Evolutionary conservation across 2,329 filamentous ascomycete genomes (phyloP), one percentile per base, ranked within the genome.

Genomic region (Dactylellina haptotyla): DNA sequence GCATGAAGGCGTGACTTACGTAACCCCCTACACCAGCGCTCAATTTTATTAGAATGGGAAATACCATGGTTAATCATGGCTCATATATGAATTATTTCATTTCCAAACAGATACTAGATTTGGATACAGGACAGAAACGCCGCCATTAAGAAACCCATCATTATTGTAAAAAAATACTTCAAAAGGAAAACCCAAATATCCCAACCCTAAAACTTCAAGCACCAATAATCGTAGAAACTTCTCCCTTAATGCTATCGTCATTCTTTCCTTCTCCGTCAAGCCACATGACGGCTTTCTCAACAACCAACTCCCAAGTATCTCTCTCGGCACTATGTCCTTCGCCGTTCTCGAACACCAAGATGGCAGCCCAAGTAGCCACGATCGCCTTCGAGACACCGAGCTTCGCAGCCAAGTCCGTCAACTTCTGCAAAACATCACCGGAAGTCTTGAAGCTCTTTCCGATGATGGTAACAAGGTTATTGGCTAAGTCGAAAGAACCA

Each of bases 301-400:
- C 70, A 1, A 75, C 70, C 32, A 75, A 48, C n/a, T 75, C 70
- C 70, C 70, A 75, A 20, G 70, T 75, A 32, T 75, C 70, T 23
- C 45, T 58, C 50, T 75, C 70, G 12, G 45, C 28, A 30, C 23
- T n/a, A 62, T 73, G 69, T 28, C 69, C 69, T 16, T 66, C 61
- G 20, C 69, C 69, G 12, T 50, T 54, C 25, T 73, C 54, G 23
- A 73, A 73, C 12, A 32, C 48, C 9, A 66, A 23, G 30, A 73
- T 39, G 4, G 69, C 69, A 20, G 61, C 61, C 69, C 69, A 73
- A 16, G 69, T 73, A 30, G 69, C 69, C 16, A 73, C 37, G 16
- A 73, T 37, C 3, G 53, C 46, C 14, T 73, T 46, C 4, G 30
- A 61, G 14, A 66, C 61, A 8, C 69, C 61, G 26, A 73, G 20